phyloP scores from a whole-genome alignment of 1,139 yeast genomes.

The Nematodospora anomalae region DNA sequence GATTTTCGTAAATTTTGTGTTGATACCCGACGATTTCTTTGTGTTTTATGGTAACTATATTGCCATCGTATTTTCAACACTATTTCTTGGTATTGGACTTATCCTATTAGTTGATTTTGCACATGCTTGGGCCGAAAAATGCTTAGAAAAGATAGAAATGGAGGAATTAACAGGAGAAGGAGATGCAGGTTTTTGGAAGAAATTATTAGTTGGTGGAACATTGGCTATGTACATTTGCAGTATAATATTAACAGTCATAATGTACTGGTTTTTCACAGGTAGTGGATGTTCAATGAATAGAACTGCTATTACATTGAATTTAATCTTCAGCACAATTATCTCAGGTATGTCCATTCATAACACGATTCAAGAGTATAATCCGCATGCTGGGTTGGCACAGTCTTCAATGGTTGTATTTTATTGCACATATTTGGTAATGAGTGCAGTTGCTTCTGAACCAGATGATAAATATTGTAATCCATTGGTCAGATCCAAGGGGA shows the following conservation, averaged over 20 bases:
- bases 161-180: slow-evolving; percentile 70
- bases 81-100: slow-evolving; percentile 86
- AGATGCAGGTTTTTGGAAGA: slow-evolving; percentile 72
- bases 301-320: slow-evolving; percentile 77
- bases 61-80: slow-evolving; percentile 79
- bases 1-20: slow-evolving; percentile 60
- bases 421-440: slow-evolving; percentile 86
- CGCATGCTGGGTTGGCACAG: slow-evolving; percentile 96
- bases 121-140: slow-evolving; percentile 98
- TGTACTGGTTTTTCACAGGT: slow-evolving; percentile 83
- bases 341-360: slow-evolving; percentile 78
- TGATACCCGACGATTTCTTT: slow-evolving; percentile 83
- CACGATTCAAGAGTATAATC: slow-evolving; percentile 84
- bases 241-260: slow-evolving; percentile 66
- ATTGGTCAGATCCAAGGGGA: slow-evolving; percentile 80
- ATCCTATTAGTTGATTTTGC: slow-evolving; percentile 94
- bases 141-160: slow-evolving; percentile 84
- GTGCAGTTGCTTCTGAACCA: slow-evolving; percentile 96
- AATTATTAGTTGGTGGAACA: slow-evolving; percentile 82
- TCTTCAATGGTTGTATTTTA: slow-evolving; percentile 94
- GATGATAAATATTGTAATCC: slow-evolving; percentile 94
- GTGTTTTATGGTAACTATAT: slow-evolving; percentile 89
- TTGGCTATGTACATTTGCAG: slow-evolving; percentile 77
- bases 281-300: slow-evolving; percentile 90
- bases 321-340: slow-evolving; percentile 61